Percentiles rank a stretch among this genome's conserved stretches.
phyloP scores from a whole-genome alignment of 805 yeast species.

The Jamesozyma gamospora region DNA sequence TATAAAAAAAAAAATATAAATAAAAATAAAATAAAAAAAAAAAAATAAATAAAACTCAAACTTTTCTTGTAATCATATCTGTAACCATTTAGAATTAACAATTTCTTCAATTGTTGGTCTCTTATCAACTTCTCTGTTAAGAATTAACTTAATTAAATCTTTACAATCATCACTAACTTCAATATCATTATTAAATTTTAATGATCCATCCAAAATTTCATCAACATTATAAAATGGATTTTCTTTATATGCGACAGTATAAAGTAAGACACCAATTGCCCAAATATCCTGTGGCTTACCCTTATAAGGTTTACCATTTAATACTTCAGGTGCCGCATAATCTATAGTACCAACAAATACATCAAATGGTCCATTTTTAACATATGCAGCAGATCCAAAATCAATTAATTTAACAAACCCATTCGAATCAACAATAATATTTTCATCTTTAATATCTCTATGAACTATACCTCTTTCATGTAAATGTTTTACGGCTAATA shows the following conservation, averaged over 20 bases:
- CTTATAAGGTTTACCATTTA: conserved; percentile 75
- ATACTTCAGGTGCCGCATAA: conserved; percentile 93
- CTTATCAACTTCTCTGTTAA: conserved; percentile 51
- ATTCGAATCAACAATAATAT: conserved; percentile 71
- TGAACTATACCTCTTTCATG: conserved; percentile 83
- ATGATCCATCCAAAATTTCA: conserved; percentile 82
- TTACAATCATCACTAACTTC: conserved; percentile 46
- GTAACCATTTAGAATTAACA: conserved; percentile 57
- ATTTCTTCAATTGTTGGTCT: conserved; percentile 72
- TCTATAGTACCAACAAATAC: conserved; percentile 95
- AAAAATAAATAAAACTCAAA: no score
- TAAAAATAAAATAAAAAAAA: no score
- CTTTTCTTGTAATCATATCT: conserved; percentile 10
- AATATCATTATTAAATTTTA: conserved; percentile 22
- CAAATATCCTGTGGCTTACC: conserved; percentile 95
- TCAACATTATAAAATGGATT: conserved; percentile 91
- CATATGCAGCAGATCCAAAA: conserved; percentile 88
- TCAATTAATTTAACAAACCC: conserved; percentile 80
- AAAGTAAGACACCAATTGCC: conserved; percentile 89
- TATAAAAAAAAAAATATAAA: no score
- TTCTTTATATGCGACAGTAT: conserved; percentile 82
- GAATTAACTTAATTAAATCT: conserved; percentile 49
- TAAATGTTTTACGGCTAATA: conserved; percentile 65
- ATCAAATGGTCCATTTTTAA: conserved; percentile 87
- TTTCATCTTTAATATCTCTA: conserved; percentile 90